phyloP scores from a whole-genome alignment of 2,329 filamentous ascomycete species.

The Annulohypoxylon truncatum region DNA sequence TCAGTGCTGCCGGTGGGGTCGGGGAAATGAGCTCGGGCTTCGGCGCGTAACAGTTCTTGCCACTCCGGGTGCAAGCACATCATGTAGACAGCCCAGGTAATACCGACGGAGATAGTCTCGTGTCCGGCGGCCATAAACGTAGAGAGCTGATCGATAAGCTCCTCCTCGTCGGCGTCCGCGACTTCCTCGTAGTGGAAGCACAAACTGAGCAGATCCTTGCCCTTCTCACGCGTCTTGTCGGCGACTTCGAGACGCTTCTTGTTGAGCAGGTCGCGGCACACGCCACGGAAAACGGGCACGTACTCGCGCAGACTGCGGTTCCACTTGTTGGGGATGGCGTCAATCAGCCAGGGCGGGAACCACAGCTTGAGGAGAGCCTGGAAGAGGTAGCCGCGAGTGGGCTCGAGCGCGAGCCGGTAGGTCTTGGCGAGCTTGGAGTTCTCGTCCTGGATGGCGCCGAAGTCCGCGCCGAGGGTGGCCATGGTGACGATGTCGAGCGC shows the following conservation, averaged over 20 bases:
- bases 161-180: constrained; percentile 19
- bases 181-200: constrained; percentile 22
- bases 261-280: constrained; percentile 12
- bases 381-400: constrained; percentile 27
- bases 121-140: constrained; percentile 38
- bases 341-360: constrained; percentile 16
- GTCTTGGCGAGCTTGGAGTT: constrained; percentile 29
- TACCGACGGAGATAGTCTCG: constrained; percentile 35
- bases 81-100: constrained; percentile 38
- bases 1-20: constrained; percentile 12
- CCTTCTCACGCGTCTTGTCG: constrained; percentile 22
- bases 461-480: constrained; percentile 29
- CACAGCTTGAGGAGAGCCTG: constrained; percentile 28
- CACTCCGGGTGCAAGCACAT: constrained; percentile 26
- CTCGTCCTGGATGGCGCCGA: constrained; percentile 26
- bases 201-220: constrained; percentile 27
- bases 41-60: constrained; percentile 30
- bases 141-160: constrained; percentile 37
- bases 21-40: constrained; percentile 34
- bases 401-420: constrained; percentile 30
- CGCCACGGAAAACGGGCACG: constrained; percentile 12
- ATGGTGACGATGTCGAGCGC: constrained; percentile 31
- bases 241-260: constrained; percentile 17
- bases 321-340: constrained; percentile 18
- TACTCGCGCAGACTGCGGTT: constrained; percentile 16